Evolutionary conservation across 257 asterid species (phyloP), one percentile per base, ranked within the genome.

Genomic region (Solanum chilense): DNA sequence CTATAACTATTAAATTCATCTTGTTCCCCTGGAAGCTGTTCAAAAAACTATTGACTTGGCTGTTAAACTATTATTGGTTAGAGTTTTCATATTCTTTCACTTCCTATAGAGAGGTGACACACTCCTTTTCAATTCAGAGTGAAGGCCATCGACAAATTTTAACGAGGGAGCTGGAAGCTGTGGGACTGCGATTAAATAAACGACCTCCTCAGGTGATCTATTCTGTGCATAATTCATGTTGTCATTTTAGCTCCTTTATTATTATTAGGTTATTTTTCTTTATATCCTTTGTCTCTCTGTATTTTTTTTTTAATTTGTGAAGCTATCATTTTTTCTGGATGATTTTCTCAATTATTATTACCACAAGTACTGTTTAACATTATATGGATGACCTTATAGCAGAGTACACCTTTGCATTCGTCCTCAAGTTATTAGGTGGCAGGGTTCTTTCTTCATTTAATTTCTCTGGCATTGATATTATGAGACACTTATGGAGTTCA

Each of bases 91-190:
- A 74, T 74, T 37, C 81, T 37, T 37, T 29, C 29, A 21, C 81
- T 74, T 74, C 47, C 31, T 37, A 21, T 37, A 37, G 41, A 37
- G 52, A 21, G 82, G 52, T 74, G 31, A 74, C 25, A 9, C 45
- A 37, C 27, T 37, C 6, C 52, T 37, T 74, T 23, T 37, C 31
- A 39, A 74, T 92, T 70, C 73, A 97, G 98, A 95, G 99, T 93
- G 99, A 97, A 94, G 99, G 99, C 88, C 99, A 97, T 89, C 95
- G 99, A 18, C 99, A 97, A 89, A 97, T 97, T 92, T 91, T 97
- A 85, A 97, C 99, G 2, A 95, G 88, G 93, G 99, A 97, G 90
- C 92, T 97, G 93, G 99, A 97, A 94, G 94, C 99, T 91, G 99
- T 97, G 88, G 99, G 99, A 64, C 93, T 97, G 91, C 98, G 99